phyloP scores from a whole-genome alignment of 2,329 filamentous ascomycete genomes.

The Alternaria hordeiaustralica region DNA sequence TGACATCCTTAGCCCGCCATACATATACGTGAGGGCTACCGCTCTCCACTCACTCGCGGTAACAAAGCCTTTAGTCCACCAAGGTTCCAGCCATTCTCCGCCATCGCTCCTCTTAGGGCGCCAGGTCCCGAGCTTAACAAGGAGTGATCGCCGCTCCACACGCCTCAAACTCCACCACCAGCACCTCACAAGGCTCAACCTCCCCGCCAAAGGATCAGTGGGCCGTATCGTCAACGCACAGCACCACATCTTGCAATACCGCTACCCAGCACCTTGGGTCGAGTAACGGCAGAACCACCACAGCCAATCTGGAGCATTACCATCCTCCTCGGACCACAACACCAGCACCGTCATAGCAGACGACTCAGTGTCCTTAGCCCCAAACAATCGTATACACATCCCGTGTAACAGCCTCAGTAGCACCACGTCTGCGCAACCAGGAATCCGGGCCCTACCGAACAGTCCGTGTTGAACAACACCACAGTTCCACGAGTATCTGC shows the following conservation, averaged over 20 bases:
- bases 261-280: conserved; percentile 35
- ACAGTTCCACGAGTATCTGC: conserved; percentile 46
- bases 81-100: conserved; percentile 55
- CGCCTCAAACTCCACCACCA: conserved; percentile 47
- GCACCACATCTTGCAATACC: conserved; percentile 43
- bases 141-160: conserved; percentile 54
- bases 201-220: conserved; percentile 22
- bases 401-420: conserved; percentile 49
- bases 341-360: conserved; percentile 39
- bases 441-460: conserved; percentile 51
- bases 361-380: conserved; percentile 38
- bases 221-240: conserved; percentile 39
- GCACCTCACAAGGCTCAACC: conserved; percentile 27
- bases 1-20: conserved; percentile 50
- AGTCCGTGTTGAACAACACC: conserved; percentile 44
- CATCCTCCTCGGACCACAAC: conserved; percentile 33
- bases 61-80: conserved; percentile 49
- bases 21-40: conserved; percentile 53
- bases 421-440: conserved; percentile 58
- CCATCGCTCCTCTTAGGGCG: conserved; percentile 53
- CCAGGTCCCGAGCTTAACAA: conserved; percentile 58
- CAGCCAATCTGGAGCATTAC: conserved; percentile 35
- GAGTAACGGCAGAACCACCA: conserved; percentile 20
- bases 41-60: conserved; percentile 49
- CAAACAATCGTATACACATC: conserved; percentile 44